Evolutionary conservation across 331 rosid species (phyloP).

Genomic region (Prunus yedoensis): DNA sequence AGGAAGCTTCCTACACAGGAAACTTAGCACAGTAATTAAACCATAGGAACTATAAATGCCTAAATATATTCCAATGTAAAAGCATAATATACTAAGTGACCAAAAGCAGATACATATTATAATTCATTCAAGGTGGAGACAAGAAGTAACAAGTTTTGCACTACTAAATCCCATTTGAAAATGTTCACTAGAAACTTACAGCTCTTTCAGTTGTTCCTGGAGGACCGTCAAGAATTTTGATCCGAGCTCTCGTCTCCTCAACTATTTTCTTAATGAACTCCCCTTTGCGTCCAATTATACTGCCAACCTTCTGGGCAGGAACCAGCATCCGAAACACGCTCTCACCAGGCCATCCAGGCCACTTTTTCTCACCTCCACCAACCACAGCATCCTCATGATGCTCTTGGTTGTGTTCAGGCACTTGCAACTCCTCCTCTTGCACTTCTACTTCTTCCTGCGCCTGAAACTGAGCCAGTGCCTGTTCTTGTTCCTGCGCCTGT

Average conservation of each 20-base stretch:
- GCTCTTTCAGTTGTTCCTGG: constrained; percentile 97
- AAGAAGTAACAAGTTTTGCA: background rate
- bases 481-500: background rate
- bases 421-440: constrained; percentile 13
- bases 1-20: background rate
- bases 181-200: constrained; percentile 54
- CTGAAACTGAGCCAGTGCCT: constrained; percentile 15
- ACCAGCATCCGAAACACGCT: constrained; percentile 95
- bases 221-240: constrained; percentile 97
- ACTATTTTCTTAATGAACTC: constrained; percentile 90
- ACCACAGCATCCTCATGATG: constrained; percentile 35
- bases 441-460: constrained; percentile 6
- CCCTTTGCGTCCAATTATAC: constrained; percentile 97
- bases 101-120: background rate
- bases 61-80: background rate
- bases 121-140: background rate
- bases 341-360: constrained; percentile 99
- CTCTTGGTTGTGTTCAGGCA: constrained; percentile 30
- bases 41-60: background rate
- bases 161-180: constrained; percentile 15
- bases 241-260: constrained; percentile 93
- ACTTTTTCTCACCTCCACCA: constrained; percentile 72
- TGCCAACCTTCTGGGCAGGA: constrained; percentile 94
- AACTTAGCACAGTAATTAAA: background rate
- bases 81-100: background rate